phyloP scores from a whole-genome alignment of 139 green algal genomes.

The Chlorella sp. region DNA sequence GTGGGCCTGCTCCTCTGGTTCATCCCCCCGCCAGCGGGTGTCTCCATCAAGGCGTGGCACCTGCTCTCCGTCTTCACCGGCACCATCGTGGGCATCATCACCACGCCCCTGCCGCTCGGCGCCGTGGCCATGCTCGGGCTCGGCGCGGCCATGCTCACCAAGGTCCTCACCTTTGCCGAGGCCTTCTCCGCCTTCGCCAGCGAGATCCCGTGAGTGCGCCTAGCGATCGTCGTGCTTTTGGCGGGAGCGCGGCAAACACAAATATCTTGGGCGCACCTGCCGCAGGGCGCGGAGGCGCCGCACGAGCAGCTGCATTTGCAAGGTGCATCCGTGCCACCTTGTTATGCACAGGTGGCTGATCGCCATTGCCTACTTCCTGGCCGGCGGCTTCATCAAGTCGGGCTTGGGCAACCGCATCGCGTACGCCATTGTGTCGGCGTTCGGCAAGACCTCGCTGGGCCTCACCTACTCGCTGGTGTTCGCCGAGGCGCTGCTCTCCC shows the following conservation, averaged over 20 bases:
- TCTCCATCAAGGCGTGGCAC: constrained; percentile 74
- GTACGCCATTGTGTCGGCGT: constrained; percentile 90
- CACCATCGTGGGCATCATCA: constrained; percentile 94
- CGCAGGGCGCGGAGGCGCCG: no score
- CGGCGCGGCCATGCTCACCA: constrained; percentile 87
- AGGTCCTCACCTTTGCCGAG: constrained; percentile 90
- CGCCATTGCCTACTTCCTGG: constrained; percentile 98
- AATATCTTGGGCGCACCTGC: no score
- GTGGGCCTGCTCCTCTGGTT: constrained; percentile 74
- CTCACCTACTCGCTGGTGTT: constrained; percentile 94
- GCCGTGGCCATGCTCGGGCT: constrained; percentile 96
- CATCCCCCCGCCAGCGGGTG: constrained; percentile 70
- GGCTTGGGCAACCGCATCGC: constrained; percentile 94
- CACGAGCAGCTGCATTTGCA: no score
- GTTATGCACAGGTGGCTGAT: constrained; percentile 73
- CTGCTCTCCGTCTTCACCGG: constrained; percentile 91
- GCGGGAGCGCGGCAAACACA: no score
- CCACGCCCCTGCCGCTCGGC: constrained; percentile 89
- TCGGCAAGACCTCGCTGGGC: constrained; percentile 96
- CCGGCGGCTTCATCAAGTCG: constrained; percentile 98
- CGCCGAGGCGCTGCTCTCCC: constrained; percentile 93
- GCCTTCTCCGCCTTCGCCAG: constrained; percentile 95
- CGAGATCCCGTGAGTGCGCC: constrained; percentile 90
- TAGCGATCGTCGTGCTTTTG: no score
- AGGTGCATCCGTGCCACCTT: no score